Evolutionary conservation across 2,329 filamentous ascomycete species (phyloP).

Genomic region (Exophiala phaeomuriformis): DNA sequence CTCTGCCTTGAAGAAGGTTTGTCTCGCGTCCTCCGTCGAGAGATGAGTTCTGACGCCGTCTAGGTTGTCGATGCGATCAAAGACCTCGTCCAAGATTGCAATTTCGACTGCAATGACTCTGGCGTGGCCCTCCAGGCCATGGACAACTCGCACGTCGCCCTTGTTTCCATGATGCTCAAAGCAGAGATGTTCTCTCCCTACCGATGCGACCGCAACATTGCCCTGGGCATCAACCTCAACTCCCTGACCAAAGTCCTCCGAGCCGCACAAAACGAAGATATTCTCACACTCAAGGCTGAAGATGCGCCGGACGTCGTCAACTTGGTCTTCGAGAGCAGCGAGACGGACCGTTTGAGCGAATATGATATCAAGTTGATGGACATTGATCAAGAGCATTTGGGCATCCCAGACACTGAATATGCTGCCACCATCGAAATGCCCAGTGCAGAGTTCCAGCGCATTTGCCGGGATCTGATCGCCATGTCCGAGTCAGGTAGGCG

Average conservation of each 20-base stretch:
- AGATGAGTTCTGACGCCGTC: background rate
- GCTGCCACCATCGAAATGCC: slow-evolving; percentile 87
- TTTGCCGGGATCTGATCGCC: slow-evolving; percentile 83
- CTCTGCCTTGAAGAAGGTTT: slow-evolving; percentile 85
- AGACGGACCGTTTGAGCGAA: slow-evolving; percentile 88
- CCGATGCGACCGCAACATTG: slow-evolving; percentile 98
- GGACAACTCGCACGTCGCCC: slow-evolving; percentile 99
- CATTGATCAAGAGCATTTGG: slow-evolving; percentile 98
- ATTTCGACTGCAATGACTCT: slow-evolving; percentile 99
- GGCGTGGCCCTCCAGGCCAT: slow-evolving; percentile 97
- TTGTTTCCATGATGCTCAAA: slow-evolving; percentile 98
- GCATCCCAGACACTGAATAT: slow-evolving; percentile 98
- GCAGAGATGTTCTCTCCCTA: slow-evolving; percentile 89
- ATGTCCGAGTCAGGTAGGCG: slow-evolving; percentile 88
- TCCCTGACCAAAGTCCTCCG: slow-evolving; percentile 97
- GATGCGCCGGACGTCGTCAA: slow-evolving; percentile 94
- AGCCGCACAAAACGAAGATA: slow-evolving; percentile 87
- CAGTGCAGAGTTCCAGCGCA: slow-evolving; percentile 81
- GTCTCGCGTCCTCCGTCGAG: slow-evolving; percentile 18
- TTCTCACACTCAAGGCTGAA: slow-evolving; percentile 93
- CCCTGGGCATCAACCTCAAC: slow-evolving; percentile 91
- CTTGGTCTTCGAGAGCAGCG: slow-evolving; percentile 84
- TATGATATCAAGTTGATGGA: slow-evolving; percentile 99
- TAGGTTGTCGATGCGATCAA: slow-evolving; percentile 98
- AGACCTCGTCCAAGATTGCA: slow-evolving; percentile 98